phyloP scores from a whole-genome alignment of 75 land plant genomes.

The Cupressus sempervirens region DNA sequence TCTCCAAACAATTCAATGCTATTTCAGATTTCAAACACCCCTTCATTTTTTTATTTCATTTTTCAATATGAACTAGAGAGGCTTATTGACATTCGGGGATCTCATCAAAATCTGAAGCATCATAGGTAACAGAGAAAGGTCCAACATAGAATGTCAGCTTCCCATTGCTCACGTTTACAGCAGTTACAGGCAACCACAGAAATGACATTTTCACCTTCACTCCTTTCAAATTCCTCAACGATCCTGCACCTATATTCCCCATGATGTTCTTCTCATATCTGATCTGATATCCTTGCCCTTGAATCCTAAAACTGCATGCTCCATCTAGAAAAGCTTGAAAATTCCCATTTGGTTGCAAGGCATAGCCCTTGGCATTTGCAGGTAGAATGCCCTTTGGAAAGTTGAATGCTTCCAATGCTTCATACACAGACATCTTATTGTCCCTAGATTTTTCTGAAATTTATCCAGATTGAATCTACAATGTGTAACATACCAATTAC shows the following conservation, averaged over 20 bases:
- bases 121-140: constrained; percentile 41
- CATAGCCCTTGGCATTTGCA: constrained; percentile 31
- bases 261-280: constrained; percentile 34
- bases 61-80: no score
- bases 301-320: constrained; percentile 34
- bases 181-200: constrained; percentile 41
- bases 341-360: constrained; percentile 27
- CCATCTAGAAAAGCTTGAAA: constrained; percentile 26
- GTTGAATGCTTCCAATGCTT: constrained; percentile 38
- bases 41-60: no score
- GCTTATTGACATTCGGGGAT: constrained; percentile 35
- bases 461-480: no score
- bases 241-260: constrained; percentile 19
- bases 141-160: constrained; percentile 45
- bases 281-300: constrained; percentile 33
- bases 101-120: constrained; percentile 33
- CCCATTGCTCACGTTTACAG: constrained; percentile 12
- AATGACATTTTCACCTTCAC: constrained; percentile 43
- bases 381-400: constrained; percentile 62
- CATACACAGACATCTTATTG: constrained; percentile 26
- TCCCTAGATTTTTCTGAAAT: no score
- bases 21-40: no score
- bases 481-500: no score
- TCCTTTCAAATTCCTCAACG: constrained; percentile 33
- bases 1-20: no score